A percentile compares a stretch with the other conserved stretches of the same genome.
Conservation (phyloP, 139 green algal genomes). For the Asterochloris sp. region DNA sequence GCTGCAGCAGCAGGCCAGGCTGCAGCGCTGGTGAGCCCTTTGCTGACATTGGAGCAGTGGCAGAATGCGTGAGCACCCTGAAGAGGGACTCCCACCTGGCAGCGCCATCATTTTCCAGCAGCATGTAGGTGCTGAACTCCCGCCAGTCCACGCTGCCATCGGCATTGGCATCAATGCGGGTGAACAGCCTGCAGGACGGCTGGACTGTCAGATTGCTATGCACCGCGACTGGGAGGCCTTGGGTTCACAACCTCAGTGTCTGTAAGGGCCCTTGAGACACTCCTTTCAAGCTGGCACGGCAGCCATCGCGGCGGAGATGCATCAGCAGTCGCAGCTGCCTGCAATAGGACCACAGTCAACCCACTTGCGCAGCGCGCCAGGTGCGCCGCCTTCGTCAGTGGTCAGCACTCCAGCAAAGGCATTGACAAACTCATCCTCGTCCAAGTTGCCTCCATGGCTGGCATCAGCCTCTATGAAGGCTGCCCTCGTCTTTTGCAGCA, state of each 20-base stretch:
- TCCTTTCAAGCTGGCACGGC: neutral
- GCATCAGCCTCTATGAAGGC: slow-evolving; percentile 54
- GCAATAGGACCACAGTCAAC: too few species aligned
- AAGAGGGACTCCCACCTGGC: slow-evolving; percentile 19
- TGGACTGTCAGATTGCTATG: slow-evolving; percentile 4
- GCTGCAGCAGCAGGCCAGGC: too few species aligned
- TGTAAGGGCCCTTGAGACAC: too few species aligned
- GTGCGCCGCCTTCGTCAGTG: slow-evolving; percentile 47
- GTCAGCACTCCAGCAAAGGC: slow-evolving; percentile 53
- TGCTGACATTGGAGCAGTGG: too few species aligned
- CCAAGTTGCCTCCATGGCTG: slow-evolving; percentile 44
- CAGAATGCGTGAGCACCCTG: too few species aligned
- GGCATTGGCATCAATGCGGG: slow-evolving; percentile 68
- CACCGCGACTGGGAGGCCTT: too few species aligned
- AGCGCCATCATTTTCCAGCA: slow-evolving; percentile 56
- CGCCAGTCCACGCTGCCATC: slow-evolving; percentile 74
- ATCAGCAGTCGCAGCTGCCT: too few species aligned
- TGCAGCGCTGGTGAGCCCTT: too few species aligned
- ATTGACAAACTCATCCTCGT: slow-evolving; percentile 56
- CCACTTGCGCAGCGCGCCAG: neutral
- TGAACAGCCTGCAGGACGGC: slow-evolving; percentile 50
- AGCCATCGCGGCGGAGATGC: too few species aligned
- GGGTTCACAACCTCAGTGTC: too few species aligned
- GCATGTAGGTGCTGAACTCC: slow-evolving; percentile 72
- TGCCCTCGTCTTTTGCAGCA: slow-evolving; percentile 43